Evolutionary conservation across 257 asterid species (phyloP).

Genomic region (Solanum sejunctum): DNA sequence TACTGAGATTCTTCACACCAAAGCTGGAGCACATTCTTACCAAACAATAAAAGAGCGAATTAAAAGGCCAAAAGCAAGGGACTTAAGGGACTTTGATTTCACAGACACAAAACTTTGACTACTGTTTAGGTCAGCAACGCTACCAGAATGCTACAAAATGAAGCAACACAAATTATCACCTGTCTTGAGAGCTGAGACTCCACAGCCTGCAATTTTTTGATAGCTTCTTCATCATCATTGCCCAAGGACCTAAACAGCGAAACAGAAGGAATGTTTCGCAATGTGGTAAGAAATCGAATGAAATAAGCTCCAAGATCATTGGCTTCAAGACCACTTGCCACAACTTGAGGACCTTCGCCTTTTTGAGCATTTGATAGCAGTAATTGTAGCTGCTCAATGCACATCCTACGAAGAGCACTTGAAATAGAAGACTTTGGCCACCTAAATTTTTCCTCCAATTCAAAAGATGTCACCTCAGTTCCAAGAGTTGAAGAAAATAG

Average conservation of each 20-base stretch:
- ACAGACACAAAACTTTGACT: background rate
- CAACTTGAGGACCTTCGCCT: slow-evolving; percentile 53
- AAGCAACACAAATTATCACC: slow-evolving; percentile 29
- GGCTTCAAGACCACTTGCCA: slow-evolving; percentile 44
- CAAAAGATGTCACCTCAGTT: slow-evolving; percentile 94
- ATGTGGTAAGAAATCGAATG: slow-evolving; percentile 58
- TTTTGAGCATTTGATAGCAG: slow-evolving; percentile 74
- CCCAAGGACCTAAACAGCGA: slow-evolving; percentile 62
- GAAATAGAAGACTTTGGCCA: slow-evolving; percentile 87
- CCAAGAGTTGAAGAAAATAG: slow-evolving; percentile 86
- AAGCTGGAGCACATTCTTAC: background rate
- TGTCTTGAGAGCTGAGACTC: slow-evolving; percentile 66
- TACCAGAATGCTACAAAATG: background rate
- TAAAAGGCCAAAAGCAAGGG: background rate
- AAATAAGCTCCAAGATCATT: slow-evolving; percentile 85
- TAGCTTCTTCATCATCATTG: slow-evolving; percentile 64
- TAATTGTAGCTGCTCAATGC: slow-evolving; percentile 85
- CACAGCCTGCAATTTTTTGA: slow-evolving; percentile 60
- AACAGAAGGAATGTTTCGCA: slow-evolving; percentile 87
- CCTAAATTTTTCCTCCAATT: slow-evolving; percentile 69
- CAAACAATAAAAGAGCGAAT: background rate
- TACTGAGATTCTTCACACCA: background rate
- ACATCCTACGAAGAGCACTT: slow-evolving; percentile 60
- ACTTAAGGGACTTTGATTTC: background rate
- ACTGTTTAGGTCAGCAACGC: background rate